These are phyloP conservation scores for Nematocida sp. DNA, from an alignment of 371 early-diverging fungal genomes.

Conservation along the genomic window DNA sequence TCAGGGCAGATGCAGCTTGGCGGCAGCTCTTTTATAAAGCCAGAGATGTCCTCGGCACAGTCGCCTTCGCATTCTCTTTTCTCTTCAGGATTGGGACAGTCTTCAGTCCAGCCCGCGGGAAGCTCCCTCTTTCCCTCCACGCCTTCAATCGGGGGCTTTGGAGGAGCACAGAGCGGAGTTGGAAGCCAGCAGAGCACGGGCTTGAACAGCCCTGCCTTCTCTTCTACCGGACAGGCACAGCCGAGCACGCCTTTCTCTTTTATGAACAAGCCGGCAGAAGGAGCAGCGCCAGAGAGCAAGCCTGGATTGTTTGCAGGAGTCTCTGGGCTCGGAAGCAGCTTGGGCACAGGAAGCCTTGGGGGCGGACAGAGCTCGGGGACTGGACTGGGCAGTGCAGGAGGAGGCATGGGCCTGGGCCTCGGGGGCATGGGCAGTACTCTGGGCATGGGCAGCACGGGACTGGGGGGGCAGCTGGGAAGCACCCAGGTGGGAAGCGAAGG, in stretches of 20 bases:
- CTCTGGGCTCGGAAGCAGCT: background rate
- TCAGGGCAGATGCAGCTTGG: no score
- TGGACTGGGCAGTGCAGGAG: background rate
- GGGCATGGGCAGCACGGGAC: no score
- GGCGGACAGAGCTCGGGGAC: background rate
- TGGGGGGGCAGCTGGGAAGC: no score
- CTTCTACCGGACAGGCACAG: no score
- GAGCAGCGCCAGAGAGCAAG: background rate
- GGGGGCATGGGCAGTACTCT: no score
- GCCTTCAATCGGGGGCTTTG: background rate
- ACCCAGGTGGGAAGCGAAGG: no score
- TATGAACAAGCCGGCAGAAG: background rate
- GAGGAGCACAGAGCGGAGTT: conserved; percentile 11
- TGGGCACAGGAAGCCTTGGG: no score
- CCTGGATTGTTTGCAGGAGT: background rate
- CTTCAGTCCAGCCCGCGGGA: background rate
- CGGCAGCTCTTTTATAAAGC: no score
- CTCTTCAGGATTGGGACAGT: background rate
- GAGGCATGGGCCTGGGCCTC: background rate
- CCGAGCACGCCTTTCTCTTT: background rate
- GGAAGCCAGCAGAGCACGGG: no score
- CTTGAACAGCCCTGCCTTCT: background rate
- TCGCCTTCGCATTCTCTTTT: background rate
- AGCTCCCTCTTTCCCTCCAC: background rate
- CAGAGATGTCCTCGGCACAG: background rate